Conservation (phyloP, 2,329 filamentous ascomycete genomes). For the Acrocalymma vagum region DNA sequence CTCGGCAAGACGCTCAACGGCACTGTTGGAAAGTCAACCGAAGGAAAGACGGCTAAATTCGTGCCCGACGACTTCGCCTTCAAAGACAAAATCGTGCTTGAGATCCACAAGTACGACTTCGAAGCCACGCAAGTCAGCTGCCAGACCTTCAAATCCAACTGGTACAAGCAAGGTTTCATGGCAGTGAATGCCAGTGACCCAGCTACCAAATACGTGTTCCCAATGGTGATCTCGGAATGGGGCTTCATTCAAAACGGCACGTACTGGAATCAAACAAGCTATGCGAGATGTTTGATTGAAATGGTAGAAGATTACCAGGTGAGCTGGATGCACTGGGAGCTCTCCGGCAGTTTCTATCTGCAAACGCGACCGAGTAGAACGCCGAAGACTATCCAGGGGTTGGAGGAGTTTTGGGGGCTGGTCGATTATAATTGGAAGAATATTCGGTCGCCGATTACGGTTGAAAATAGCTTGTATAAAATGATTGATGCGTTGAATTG, state of each 20-base stretch:
- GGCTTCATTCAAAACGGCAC: slow-evolving; percentile 41
- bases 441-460: slow-evolving; percentile 34
- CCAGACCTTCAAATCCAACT: slow-evolving; percentile 41
- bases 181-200: slow-evolving; percentile 36
- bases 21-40: slow-evolving; percentile 31
- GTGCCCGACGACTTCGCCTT: slow-evolving; percentile 32
- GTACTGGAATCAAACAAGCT: slow-evolving; percentile 44
- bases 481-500: slow-evolving; percentile 36
- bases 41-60: slow-evolving; percentile 37
- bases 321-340: slow-evolving; percentile 41
- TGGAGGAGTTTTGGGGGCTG: slow-evolving; percentile 42
- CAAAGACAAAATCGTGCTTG: slow-evolving; percentile 41
- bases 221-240: slow-evolving; percentile 44
- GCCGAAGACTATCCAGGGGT: slow-evolving; percentile 34
- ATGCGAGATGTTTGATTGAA: slow-evolving; percentile 39
- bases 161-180: slow-evolving; percentile 44
- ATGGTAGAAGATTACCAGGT: slow-evolving; percentile 43
- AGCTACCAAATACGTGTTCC: slow-evolving; percentile 38
- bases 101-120: slow-evolving; percentile 46
- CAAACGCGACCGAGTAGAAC: slow-evolving; percentile 48
- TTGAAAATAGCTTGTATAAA: slow-evolving; percentile 42
- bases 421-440: slow-evolving; percentile 39
- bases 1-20: slow-evolving; percentile 40
- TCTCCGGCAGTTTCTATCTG: slow-evolving; percentile 40
- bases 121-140: slow-evolving; percentile 41